Evolutionary conservation across 2,329 filamentous ascomycete species (phyloP), one percentile per base, ranked within the genome.

Genomic region (Onygenales sp.): DNA sequence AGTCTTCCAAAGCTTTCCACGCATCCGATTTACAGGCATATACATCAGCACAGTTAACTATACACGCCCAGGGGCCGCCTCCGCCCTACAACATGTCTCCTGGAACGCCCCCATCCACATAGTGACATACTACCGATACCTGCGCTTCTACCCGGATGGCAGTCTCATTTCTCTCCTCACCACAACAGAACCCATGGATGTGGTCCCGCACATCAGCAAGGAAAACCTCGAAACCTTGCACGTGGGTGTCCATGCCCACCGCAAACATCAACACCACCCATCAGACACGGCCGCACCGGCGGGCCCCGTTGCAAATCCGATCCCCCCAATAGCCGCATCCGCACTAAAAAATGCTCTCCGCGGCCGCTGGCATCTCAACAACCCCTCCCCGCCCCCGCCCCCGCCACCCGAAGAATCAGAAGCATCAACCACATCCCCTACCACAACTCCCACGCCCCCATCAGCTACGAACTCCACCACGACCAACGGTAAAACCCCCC

Each of bases 11-110:
- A 75, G 77, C 4, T 86, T 90, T 11, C 92, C 93, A 2, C 85
- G 93, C 43, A 79, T 97, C 56, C 88, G 93, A 54, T 98, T 95
- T 76, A 93, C 93, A 63, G 93, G 93, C 31, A 87, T 89, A 70
- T 98, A 98, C 73, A 97, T 98, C 69, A 88, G 84, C 68, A 97
- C 92, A 0, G 90, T 95, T 55, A 97, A 97, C 73, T 98, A 98
- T 71, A 83, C 88, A 49, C 87, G 93, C 27, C 76, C 88, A 0
- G 93, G 93, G 34, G 86, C 86, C 55, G 78, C 84, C 9, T 84
- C 83, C 2, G 78, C 81, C 17, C 67, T 67, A 56, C 85, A 84
- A 58, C 84, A 83, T 52, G 73, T 86, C 14, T 85, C 87, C 1
- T 95, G 91, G 88, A 77, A 75, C 62, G 85, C 81, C 27, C 91